Evolutionary conservation across 345 rosid genomes (phyloP), one percentile per base, ranked within the genome.

Genomic region (Fremontodendron californicum): DNA sequence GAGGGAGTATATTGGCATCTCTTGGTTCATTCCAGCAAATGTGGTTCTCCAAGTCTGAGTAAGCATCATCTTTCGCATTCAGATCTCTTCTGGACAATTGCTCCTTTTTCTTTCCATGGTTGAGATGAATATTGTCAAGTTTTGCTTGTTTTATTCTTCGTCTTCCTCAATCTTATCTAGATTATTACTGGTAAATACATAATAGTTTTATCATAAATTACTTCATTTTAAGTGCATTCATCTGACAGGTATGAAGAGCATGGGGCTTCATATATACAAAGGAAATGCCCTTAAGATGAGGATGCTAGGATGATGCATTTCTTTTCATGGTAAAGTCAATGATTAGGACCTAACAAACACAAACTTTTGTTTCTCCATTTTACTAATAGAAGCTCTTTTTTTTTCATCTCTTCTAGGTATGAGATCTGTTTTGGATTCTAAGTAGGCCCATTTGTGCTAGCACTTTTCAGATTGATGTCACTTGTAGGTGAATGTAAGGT

Each of bases 1-100:
- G 93, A 78, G 97, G 94, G 67, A 90, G 94, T 76, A 89, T 92
- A 90, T 78, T 93, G 88, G 99, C 98, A 76, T 91, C 97, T 9
- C 92, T 91, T 13, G 96, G 96, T 71, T 93, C 98, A 35, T 93
- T 91, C 85, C 98, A 96, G 89, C 98, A 91, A 80, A 93, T 94
- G 99, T 96, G 98, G 98, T 90, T 96, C 89, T 96, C 99, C 63
- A 90, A 88, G 83, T 78, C 93, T 0, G 94, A 92, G 97, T 92
- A 85, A 86, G 92, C 79, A 71, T 51, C 51, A 4, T 43, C 10
- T 73, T 49, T 25, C 4, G 11, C 42, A 33, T 74, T 40, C 43
- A 8, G 33, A 33, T 29, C 23, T 69, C 73, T 40, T 73, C 33
- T 29, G 23, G 60, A 45, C 25, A 35, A 8, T 46, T 37, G 35